Percentiles rank a stretch among this genome's conserved stretches.
Conservation (phyloP, 345 rosid genomes). For the Psidium guajava region DNA sequence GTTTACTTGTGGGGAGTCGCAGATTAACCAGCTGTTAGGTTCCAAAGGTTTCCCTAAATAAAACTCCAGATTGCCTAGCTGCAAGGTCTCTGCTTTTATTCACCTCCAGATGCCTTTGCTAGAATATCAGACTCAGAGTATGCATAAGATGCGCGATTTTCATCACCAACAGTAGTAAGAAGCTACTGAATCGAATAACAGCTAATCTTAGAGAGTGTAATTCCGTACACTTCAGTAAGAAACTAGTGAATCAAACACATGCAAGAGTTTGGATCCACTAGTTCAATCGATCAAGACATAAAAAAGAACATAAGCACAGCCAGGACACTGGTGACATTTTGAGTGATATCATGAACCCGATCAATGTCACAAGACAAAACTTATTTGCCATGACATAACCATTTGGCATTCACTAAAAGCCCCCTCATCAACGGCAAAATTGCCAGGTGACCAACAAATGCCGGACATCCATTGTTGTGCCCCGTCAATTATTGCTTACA, state of each 20-base stretch:
- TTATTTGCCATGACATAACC: neutral
- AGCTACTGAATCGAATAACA: neutral
- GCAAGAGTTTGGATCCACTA: neutral
- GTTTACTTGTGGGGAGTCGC: neutral
- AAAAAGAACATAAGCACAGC: neutral
- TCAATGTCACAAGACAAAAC: neutral
- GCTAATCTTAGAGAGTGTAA: neutral
- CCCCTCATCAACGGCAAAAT: too few species aligned
- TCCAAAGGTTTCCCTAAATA: neutral
- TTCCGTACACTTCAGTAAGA: neutral
- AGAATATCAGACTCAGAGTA: neutral
- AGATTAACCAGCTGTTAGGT: neutral
- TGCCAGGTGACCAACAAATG: neutral
- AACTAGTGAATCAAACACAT: neutral
- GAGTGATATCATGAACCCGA: neutral
- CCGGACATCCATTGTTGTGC: fast-evolving
- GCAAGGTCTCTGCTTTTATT: neutral
- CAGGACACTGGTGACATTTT: neutral
- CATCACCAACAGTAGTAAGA: neutral
- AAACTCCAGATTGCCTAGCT: neutral
- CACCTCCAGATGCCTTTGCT: neutral
- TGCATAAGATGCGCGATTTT: neutral
- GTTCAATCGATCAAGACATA: neutral
- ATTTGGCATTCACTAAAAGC: neutral
- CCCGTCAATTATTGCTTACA: neutral